phyloP scores from a whole-genome alignment of 2,329 filamentous ascomycete genomes.

The Lomentospora prolificans region DNA sequence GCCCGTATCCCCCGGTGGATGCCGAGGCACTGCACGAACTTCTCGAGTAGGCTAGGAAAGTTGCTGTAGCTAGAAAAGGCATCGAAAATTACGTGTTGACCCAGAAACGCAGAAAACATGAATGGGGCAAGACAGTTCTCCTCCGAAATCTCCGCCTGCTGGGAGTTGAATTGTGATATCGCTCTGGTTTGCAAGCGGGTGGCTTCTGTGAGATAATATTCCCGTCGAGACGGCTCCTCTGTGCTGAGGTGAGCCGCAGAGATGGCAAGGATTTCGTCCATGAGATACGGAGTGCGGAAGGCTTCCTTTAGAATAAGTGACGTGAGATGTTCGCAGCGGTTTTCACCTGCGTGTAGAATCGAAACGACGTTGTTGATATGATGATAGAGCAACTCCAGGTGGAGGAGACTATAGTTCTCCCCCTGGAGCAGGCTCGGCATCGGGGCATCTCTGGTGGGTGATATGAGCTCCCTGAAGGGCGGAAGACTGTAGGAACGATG shows the following conservation, averaged over 20 bases:
- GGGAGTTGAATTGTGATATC: slow-evolving; percentile 26
- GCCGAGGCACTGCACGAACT: slow-evolving; percentile 29
- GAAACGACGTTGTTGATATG: background rate
- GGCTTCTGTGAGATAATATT: slow-evolving; percentile 25
- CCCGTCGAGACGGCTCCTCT: slow-evolving; percentile 15
- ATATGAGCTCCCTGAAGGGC: background rate
- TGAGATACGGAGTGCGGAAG: slow-evolving; percentile 29
- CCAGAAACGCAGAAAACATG: slow-evolving; percentile 32
- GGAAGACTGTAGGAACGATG: background rate
- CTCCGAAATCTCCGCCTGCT: slow-evolving; percentile 15
- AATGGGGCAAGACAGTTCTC: slow-evolving; percentile 28
- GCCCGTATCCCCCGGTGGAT: slow-evolving; percentile 32
- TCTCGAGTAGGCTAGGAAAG: slow-evolving; percentile 29
- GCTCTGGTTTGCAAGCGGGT: slow-evolving; percentile 35
- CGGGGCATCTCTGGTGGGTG: background rate
- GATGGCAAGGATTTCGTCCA: slow-evolving; percentile 36
- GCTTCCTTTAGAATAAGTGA: slow-evolving; percentile 21
- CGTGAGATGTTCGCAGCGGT: slow-evolving; percentile 15
- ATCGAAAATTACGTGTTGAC: slow-evolving; percentile 39
- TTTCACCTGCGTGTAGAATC: slow-evolving; percentile 11
- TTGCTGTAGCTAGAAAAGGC: slow-evolving; percentile 27
- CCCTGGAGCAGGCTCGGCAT: slow-evolving; percentile 10
- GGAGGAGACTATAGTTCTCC: slow-evolving; percentile 24
- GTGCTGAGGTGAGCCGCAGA: slow-evolving; percentile 31
- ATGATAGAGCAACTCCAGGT: slow-evolving; percentile 27